Percentiles rank a stretch among this genome's conserved stretches.
These are phyloP conservation scores for Luffa aegyptiaca DNA, from an alignment of 306 rosid genomes.

Conservation along the genomic window DNA sequence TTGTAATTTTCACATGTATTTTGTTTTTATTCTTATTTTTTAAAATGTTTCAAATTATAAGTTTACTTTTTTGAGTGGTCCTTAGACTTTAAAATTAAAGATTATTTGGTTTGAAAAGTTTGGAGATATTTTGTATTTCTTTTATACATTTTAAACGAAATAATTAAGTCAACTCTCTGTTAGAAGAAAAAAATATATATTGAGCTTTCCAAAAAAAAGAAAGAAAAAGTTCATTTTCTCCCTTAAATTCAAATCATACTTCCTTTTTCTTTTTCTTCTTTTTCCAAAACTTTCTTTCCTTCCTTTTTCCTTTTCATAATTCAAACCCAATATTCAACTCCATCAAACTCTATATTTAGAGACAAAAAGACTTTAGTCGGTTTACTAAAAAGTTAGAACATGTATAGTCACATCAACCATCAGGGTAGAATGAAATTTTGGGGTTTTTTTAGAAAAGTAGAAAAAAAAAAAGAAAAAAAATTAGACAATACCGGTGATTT, in stretches of 20 bases:
- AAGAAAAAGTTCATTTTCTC: background rate
- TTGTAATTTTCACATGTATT: too few species aligned
- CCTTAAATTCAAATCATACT: background rate
- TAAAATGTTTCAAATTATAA: too few species aligned
- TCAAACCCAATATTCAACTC: background rate
- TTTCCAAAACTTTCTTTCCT: too few species aligned
- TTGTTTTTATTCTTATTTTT: too few species aligned
- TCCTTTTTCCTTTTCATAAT: background rate
- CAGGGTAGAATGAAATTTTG: too few species aligned
- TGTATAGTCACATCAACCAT: too few species aligned
- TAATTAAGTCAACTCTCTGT: background rate
- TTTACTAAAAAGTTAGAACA: background rate
- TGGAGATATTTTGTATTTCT: background rate
- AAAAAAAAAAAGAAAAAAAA: too few species aligned
- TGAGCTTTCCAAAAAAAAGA: background rate
- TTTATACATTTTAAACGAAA: too few species aligned
- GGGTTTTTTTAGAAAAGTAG: too few species aligned
- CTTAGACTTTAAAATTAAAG: background rate
- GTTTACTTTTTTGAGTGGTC: too few species aligned
- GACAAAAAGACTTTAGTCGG: background rate
- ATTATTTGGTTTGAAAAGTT: background rate
- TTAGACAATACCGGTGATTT: too few species aligned
- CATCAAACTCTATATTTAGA: background rate
- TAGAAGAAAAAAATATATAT: background rate
- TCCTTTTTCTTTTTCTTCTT: background rate